Conservation (phyloP, 148 eudicot genomes). For the Camellia sinensis region DNA sequence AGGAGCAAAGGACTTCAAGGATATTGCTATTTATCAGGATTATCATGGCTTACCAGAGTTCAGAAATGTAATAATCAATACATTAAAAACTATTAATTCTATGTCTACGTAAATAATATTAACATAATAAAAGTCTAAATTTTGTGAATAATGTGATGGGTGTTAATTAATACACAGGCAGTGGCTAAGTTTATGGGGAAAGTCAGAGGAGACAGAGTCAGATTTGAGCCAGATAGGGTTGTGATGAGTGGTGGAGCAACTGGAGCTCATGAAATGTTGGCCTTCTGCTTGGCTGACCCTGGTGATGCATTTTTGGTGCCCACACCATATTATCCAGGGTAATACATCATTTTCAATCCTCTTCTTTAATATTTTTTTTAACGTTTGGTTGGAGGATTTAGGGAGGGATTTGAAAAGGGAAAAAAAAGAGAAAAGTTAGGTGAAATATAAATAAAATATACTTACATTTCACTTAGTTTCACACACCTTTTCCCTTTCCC, state of each 20-base stretch:
- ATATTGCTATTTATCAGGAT: constrained; percentile 57
- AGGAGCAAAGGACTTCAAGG: constrained; percentile 42
- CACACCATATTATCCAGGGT: constrained; percentile 62
- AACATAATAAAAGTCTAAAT: too few relatives aligned
- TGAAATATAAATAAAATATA: too few relatives aligned
- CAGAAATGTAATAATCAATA: constrained; percentile 33
- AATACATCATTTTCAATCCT: not conserved
- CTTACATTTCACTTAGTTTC: too few relatives aligned
- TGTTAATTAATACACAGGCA: constrained; percentile 27
- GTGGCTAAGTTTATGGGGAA: constrained; percentile 52
- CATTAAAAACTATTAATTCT: too few relatives aligned
- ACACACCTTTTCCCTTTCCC: too few relatives aligned
- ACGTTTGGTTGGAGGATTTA: too few relatives aligned
- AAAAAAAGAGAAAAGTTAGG: too few relatives aligned
- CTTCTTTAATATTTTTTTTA: too few relatives aligned
- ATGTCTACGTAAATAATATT: too few relatives aligned
- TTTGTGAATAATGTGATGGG: not conserved
- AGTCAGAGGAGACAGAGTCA: constrained; percentile 45
- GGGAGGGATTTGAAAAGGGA: too few relatives aligned
- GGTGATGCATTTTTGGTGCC: constrained; percentile 61
- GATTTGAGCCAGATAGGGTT: constrained; percentile 46
- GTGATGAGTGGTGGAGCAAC: constrained; percentile 68
- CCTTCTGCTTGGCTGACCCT: constrained; percentile 55
- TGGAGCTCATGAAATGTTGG: constrained; percentile 53
- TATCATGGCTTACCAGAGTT: constrained; percentile 66